These are phyloP conservation scores for Sugiyamaella xylanicola DNA, from an alignment of 1,139 yeast genomes.

Conservation along the genomic window DNA sequence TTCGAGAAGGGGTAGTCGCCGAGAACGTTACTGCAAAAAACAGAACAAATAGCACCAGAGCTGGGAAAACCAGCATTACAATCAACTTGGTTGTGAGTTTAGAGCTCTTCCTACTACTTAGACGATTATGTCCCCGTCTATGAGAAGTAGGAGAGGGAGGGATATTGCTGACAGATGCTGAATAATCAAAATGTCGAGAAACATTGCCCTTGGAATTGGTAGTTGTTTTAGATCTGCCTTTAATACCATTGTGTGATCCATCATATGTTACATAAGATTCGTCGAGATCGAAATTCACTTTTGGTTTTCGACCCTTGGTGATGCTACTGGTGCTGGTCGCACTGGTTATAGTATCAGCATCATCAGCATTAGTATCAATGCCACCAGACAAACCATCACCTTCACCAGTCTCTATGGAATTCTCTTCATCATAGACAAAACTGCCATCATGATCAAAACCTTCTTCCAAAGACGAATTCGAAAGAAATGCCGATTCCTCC, in stretches of 20 bases:
- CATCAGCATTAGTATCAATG: no score
- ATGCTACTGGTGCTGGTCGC: neutral
- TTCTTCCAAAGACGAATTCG: neutral
- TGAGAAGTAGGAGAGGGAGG: conserved; percentile 7
- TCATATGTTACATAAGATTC: conserved; percentile 17
- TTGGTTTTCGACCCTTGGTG: conserved; percentile 15
- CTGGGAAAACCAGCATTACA: conserved; percentile 36
- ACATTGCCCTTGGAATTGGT: conserved; percentile 14
- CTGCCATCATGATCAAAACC: neutral
- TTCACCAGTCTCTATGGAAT: conserved; percentile 8
- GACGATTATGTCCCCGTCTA: conserved; percentile 14
- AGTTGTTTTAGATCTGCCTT: neutral
- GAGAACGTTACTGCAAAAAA: conserved; percentile 33
- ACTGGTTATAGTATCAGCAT: no score
- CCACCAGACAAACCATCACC: no score
- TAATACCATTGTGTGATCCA: neutral
- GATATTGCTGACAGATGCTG: neutral
- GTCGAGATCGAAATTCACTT: conserved; percentile 22
- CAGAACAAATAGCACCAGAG: conserved; percentile 32
- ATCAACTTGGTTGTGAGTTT: conserved; percentile 23
- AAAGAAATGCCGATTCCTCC: conserved; percentile 10
- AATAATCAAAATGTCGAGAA: conserved; percentile 15
- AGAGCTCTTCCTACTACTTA: conserved; percentile 18
- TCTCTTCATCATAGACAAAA: conserved; percentile 5
- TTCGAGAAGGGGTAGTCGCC: conserved; percentile 32